phyloP scores from a whole-genome alignment of 176 grass and related monocot genomes.

The Puya raimondii region DNA sequence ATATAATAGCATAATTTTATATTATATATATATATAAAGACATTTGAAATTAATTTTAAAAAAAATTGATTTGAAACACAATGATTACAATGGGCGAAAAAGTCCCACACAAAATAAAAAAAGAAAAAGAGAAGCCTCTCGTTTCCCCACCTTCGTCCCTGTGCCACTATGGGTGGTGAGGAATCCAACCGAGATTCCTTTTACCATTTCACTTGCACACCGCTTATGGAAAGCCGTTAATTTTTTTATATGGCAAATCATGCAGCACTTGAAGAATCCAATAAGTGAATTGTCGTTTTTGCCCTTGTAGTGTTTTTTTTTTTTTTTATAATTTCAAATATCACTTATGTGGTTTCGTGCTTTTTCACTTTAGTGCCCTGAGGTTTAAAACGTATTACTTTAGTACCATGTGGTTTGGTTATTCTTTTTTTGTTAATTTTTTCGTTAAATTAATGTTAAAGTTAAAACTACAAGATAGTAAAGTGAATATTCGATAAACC shows the following conservation, averaged over 20 bases:
- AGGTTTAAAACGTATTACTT: no score
- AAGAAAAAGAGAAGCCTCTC: conserved; percentile 12
- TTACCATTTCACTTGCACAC: conserved; percentile 15
- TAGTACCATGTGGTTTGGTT: no score
- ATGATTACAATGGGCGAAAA: conserved; percentile 56
- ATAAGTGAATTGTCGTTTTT: not conserved
- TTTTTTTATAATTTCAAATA: no score
- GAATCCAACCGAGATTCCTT: conserved; percentile 52
- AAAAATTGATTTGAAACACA: conserved; percentile 10
- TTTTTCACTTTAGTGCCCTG: no score
- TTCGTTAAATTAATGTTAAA: no score
- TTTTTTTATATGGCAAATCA: conserved; percentile 5
- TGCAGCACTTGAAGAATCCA: not conserved
- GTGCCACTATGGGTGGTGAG: conserved; percentile 68
- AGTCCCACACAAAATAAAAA: conserved; percentile 31
- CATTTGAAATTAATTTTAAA: no score
- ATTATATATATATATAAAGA: no score
- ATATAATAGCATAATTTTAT: no score
- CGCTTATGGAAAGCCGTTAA: conserved; percentile 19
- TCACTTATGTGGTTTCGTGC: no score
- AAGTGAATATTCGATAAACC: no score
- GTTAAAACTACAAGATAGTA: no score
- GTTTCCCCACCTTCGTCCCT: conserved; percentile 30
- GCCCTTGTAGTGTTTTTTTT: not conserved
- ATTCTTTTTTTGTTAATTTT: no score